Evolutionary conservation across 106 monocot genomes (phyloP), one percentile per base, ranked within the genome.

Genomic region (Agapanthus africanus): DNA sequence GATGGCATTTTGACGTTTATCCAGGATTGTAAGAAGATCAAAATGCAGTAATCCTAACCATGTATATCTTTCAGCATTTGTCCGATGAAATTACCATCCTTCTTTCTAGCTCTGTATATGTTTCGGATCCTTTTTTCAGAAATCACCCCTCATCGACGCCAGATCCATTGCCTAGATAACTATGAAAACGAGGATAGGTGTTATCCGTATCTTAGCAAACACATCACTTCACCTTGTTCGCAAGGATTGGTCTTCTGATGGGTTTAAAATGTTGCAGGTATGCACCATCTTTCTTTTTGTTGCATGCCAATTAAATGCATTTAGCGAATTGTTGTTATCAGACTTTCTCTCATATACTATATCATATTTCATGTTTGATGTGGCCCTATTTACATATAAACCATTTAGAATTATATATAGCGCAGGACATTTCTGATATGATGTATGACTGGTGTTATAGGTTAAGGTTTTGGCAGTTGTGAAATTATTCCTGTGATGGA

Each of bases 221-320:
- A 79, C 89, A 71, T 88, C 92, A 9, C 78, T 97, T 50, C 70
- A 80, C 66, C 81, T 97, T 79, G 72, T 92, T 16, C 82, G 74
- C 21, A 97, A 79, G 74, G 86, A 92, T 46, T 81, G 79, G 78
- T 79, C 92, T 30, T 87, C 87, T 56, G 92, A 92, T 70, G 97
- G 92, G 16, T 87, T 89, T 59, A 97, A 97, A 65, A 79, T 89
- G 87, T 67, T 97, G 70, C 97, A 97, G 97, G 97, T 97, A 26
- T 42, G 6, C 32, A 7, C 42, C n/a, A n/a, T n/a, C n/a, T n/a
- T 59, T 75, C 18, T 47, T 60, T 64, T 28, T 11, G 50, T 36
- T 11, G 31, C 52, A 66, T 46, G 4, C 25, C 10, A 34, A 41
- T 71, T 57, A 41, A 35, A 37, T 14, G 21, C 37, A 28, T 63